Evolutionary conservation across 83 land plant species (phyloP).

Genomic region (Thuja plicata): DNA sequence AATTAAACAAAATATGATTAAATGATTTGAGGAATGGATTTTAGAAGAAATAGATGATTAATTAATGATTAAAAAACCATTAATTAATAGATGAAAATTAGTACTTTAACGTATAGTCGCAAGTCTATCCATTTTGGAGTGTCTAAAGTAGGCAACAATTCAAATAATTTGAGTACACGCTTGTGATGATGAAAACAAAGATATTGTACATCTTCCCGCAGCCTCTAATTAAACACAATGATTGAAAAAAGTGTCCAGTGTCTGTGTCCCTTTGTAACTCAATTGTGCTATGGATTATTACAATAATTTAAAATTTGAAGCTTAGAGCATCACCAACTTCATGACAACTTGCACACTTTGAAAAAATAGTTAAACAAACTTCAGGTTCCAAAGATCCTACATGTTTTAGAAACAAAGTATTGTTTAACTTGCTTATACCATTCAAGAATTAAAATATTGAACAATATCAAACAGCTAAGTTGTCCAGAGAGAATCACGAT

Average conservation of each 20-base stretch:
- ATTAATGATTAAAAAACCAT: no score
- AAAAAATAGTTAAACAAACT: background rate
- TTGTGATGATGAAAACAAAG: background rate
- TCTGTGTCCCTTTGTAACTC: background rate
- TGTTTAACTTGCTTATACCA: background rate
- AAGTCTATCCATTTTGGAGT: no score
- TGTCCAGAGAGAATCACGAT: background rate
- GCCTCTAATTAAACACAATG: background rate
- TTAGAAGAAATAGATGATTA: no score
- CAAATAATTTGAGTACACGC: background rate
- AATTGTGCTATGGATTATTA: background rate
- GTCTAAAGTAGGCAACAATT: background rate
- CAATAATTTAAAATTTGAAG: background rate
- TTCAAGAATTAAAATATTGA: background rate
- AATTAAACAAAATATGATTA: no score
- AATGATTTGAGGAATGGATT: no score
- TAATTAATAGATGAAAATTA: no score
- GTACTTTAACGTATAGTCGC: no score
- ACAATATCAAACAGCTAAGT: constrained; percentile 2
- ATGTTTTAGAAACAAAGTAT: background rate
- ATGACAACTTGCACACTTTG: background rate
- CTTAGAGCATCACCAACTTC: background rate
- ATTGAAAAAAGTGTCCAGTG: background rate
- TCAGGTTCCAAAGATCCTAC: background rate
- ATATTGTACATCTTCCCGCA: background rate